Base-by-base conservation (phyloP, 139 green algal species). In the Diplosphaera chodatii region DNA sequence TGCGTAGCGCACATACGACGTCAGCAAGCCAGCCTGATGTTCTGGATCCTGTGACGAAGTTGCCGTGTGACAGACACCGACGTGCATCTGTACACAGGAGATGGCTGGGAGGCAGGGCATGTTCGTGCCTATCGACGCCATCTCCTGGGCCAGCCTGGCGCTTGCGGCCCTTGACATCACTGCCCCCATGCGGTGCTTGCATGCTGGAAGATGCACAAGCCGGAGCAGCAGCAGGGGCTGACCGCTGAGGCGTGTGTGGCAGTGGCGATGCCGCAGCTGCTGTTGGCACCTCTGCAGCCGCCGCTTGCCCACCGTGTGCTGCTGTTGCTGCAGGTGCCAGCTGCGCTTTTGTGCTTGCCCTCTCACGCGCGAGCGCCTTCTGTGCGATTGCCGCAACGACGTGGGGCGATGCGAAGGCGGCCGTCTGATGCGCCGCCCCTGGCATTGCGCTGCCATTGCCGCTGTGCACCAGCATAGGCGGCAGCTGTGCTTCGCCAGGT, bases 361-460 rank as follows among this genome's bases (percentile, higher is more conserved):
- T 73, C 0, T 79, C 82, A n/a, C n/a, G n/a, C n/a, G n/a, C n/a
- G 27, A 84, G 76, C 1, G 86, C 84, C n/a, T n/a, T n/a, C n/a
- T n/a, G n/a, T 0, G 84, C 86, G 32, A 82, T 82, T 15, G 84
- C n/a, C n/a, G n/a, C 82, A n/a, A 90, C 73, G 0, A 87, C 67
- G 21, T 86, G 70, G 0, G 74, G 82, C 22, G 75, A 68, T 0
- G 80, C 80, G 76, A 89, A 87, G 0, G 83, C 81, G 0, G 82
- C 72, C 23, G 37, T 6, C 37, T 48, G 37, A 6, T 6, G 37
- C 37, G 37, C 37, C 8, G 70, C n/a, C n/a, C n/a, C n/a, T n/a
- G n/a, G n/a, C n/a, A n/a, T n/a, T n/a, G n/a, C 62, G 31, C 31
- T 69, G 2, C 37, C 3, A 32, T 27, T 28, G 27, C 63, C 27